Base-by-base conservation (phyloP, 352 stramenopile genomes). In the Phytopythium cucurbitacearum region DNA sequence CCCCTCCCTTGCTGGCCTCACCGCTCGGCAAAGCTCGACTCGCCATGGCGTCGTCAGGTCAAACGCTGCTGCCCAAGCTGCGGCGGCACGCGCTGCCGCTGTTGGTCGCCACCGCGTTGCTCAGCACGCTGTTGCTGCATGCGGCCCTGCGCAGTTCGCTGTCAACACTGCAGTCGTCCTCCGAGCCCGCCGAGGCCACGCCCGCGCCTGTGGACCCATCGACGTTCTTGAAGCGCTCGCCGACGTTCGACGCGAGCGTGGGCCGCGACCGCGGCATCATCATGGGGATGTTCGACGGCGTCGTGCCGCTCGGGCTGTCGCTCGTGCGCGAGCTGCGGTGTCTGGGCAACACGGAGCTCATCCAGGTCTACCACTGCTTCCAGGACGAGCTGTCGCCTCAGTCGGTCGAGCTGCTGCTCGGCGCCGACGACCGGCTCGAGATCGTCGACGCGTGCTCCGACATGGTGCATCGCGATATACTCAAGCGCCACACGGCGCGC, bases 331-430 rank as follows among this genome's bases (percentile, higher is more conserved):
- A 60, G 1, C 35, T 70, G 0, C 12, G 65, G 1, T 67, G 47
- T 40, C 10, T 64, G 1, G 65, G 65, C 15, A 78, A 78, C 38
- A 47, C 59, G 7, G 65, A 74, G 45, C 62, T 69, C 8, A 65
- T 76, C 11, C 67, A 76, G 34, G 62, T 73, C 38, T 73, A 71
- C 16, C 58, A 73, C 42, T 77, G 68, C 58, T 60, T 60, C 28
- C 40, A 53, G 7, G 43, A 70, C 28, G 65, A 79, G 44, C 51
- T 79, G 33, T 73, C 69, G 0, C 49, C 42, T 2, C 12, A 38
- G 7, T 68, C 65, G 9, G 58, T 51, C 32, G 46, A 43, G 11
- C 21, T 71, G 44, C 46, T 71, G 36, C 32, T 67, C 5, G 34
- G 21, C 9, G 7, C 46, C 0, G 64, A 74, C 44, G 41, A 41